Base-by-base conservation (phyloP, 2,329 filamentous ascomycete species). In the Neobulgaria alba region DNA sequence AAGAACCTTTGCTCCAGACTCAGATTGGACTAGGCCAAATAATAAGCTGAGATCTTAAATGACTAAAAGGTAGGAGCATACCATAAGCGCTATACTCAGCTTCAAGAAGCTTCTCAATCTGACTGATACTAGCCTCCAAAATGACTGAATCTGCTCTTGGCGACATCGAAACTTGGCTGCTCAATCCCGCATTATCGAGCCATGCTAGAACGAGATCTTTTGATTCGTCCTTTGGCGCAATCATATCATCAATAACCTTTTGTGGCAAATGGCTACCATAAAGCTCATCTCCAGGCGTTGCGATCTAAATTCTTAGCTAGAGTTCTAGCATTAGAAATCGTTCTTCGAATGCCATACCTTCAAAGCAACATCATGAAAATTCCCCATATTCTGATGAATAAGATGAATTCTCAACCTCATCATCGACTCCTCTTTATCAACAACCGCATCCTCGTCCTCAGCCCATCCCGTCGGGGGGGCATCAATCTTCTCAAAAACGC, bases 141-240 rank as follows among this genome's bases (percentile, higher is more conserved):
- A 29, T 74, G 60, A 38, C 63, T 63, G 51, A 77, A 66, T 71
- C 73, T 71, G 52, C 75, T 68, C 56, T 68, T 67, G 39, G 71
- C 65, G 9, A 71, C 59, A 57, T 59, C 67, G 55, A 71, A 67
- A 44, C 57, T 54, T 35, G 63, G 43, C 37, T 61, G 52, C 19
- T 57, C 54, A 46, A 75, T 62, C 43, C 67, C 68, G 56, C 72
- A 64, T 47, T 70, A 65, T 59, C 58, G 7, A 79, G 63, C 75
- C 74, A 79, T 40, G 72, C 63, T 41, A 72, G 65, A n/a, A 79
- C 71, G n/a, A 72, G 61, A 23, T 69, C 58, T 10, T 67, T 58
- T 0, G 73, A 71, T 51, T 77, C 65, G 3, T 72, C 63, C 5
- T 66, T 63, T 2, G 76, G 75, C 45, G 65, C 65, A 37, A 79